Percentiles rank a stretch among this genome's conserved stretches.
Evolutionary conservation across 352 stramenopile genomes (phyloP).

Genomic region (Pythium chondricola): DNA sequence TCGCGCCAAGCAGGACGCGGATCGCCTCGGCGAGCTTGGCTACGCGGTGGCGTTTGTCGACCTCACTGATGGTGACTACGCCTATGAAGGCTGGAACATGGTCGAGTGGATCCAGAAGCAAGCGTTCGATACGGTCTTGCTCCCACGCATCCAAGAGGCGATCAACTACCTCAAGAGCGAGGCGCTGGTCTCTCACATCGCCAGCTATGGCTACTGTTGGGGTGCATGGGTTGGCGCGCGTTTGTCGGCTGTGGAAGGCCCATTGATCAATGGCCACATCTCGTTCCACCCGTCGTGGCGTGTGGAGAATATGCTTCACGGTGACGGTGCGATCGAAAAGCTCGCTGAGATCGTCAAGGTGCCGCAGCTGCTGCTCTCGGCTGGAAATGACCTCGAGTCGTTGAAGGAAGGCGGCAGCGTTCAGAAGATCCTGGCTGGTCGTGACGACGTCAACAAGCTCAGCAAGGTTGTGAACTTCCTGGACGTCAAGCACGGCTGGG

Average conservation of each 20-base stretch:
- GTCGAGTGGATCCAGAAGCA: conserved; percentile 11
- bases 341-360: conserved; percentile 29
- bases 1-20: conserved; percentile 41
- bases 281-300: conserved; percentile 25
- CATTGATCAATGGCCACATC: conserved; percentile 21
- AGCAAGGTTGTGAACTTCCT: conserved; percentile 36
- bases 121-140: conserved; percentile 13
- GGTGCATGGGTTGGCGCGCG: conserved; percentile 22
- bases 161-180: conserved; percentile 26
- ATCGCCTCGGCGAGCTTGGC: conserved; percentile 32
- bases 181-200: conserved; percentile 15
- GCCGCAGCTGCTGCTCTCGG: conserved; percentile 36
- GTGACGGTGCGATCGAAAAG: conserved; percentile 28
- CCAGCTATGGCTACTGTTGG: conserved; percentile 27
- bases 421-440: conserved; percentile 28
- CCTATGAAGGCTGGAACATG: conserved; percentile 15
- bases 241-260: conserved; percentile 6
- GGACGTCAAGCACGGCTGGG: conserved; percentile 44
- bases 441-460: background rate
- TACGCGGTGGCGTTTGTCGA: conserved; percentile 47
- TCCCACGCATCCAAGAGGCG: conserved; percentile 18
- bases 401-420: conserved; percentile 25
- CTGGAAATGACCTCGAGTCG: conserved; percentile 32
- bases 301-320: conserved; percentile 27
- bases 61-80: conserved; percentile 25